Evolutionary conservation across 179 eudicot genomes (phyloP), one percentile per base, ranked within the genome.

Genomic region (Amaranthus tricolor): DNA sequence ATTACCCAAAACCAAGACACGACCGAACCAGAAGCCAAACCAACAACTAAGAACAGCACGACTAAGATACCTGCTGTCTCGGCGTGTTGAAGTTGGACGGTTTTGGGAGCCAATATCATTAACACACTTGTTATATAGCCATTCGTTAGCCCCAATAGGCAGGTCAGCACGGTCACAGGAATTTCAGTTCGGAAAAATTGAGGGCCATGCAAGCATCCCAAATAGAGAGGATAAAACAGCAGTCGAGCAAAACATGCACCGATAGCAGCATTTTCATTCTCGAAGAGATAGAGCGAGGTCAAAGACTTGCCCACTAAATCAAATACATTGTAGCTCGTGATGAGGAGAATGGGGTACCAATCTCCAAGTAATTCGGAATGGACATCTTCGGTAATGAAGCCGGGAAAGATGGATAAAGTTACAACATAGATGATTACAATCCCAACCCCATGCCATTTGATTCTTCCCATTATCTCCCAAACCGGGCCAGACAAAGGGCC

Each of bases 1-100:
- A 91, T 82, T 65, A 89, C 91, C 98, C 98, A 93, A 76, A 93
- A 89, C 96, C 98, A 93, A 16, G 95, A 79, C 13, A 91, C 88
- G n/a, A 89, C 52, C 0, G 98, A 93, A 72, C 98, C 98, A 85
- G 81, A 68, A 14, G 96, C 94, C 85, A 93, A 73, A 19, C 98
- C 97, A 20, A 89, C 58, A 20, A 88, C 84, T 60, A 93, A 81
- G 84, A 89, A 91, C 89, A 93, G 70, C 63, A 93, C 97, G 12
- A 83, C 77, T 81, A 93, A 91, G 13, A 86, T 86, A 76, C 98
- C 98, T 0, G 93, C 93, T 31, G 86, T 85, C 84, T 88, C 98
- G 0, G 97, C 80, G 54, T 93, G 88, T 66, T 87, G 98, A 24
- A 93, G 82, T 73, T 70, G 87, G 48, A 93, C 95, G 7, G 79